These are phyloP conservation scores for Hordeum marinum DNA, from an alignment of 176 grass and related monocot species.

Conservation along the genomic window DNA sequence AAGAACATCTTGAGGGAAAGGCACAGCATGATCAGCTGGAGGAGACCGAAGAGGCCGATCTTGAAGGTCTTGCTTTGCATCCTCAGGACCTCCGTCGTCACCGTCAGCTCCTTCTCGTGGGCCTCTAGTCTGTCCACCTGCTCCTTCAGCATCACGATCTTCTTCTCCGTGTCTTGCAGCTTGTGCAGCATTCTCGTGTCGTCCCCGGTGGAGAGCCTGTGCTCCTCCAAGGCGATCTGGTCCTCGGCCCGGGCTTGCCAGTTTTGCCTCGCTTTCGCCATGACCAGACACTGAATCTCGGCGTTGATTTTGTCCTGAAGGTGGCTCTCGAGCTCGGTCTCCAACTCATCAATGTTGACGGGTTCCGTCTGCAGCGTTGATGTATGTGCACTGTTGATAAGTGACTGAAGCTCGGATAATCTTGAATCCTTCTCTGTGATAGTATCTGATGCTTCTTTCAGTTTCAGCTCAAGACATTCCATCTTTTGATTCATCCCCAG, in stretches of 20 bases:
- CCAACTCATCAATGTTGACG: constrained; percentile 30
- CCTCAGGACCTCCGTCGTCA: constrained; percentile 37
- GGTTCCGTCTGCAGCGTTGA: not conserved
- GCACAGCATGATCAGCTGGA: constrained; percentile 51
- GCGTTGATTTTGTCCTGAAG: constrained; percentile 55
- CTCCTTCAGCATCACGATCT: constrained; percentile 38
- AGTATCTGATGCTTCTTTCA: constrained; percentile 43
- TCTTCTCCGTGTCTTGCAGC: constrained; percentile 38
- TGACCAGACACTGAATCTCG: constrained; percentile 50
- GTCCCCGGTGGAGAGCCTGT: constrained; percentile 12
- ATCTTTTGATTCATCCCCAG: constrained; percentile 39
- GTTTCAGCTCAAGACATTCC: constrained; percentile 43
- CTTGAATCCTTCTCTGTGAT: constrained; percentile 47
- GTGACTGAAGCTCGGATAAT: constrained; percentile 42
- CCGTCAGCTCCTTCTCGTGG: constrained; percentile 35
- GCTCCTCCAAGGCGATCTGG: constrained; percentile 42
- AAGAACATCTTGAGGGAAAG: constrained; percentile 50
- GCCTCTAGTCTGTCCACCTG: constrained; percentile 43
- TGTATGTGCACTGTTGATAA: not conserved
- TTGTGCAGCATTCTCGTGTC: constrained; percentile 1
- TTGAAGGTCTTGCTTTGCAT: constrained; percentile 50
- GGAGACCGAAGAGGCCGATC: constrained; percentile 42
- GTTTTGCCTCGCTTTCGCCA: constrained; percentile 38
- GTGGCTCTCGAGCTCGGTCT: constrained; percentile 47
- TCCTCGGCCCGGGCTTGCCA: constrained; percentile 55